Evolutionary conservation across 345 rosid species (phyloP), one percentile per base, ranked within the genome.

Genomic region (Pugionium dolabratum): DNA sequence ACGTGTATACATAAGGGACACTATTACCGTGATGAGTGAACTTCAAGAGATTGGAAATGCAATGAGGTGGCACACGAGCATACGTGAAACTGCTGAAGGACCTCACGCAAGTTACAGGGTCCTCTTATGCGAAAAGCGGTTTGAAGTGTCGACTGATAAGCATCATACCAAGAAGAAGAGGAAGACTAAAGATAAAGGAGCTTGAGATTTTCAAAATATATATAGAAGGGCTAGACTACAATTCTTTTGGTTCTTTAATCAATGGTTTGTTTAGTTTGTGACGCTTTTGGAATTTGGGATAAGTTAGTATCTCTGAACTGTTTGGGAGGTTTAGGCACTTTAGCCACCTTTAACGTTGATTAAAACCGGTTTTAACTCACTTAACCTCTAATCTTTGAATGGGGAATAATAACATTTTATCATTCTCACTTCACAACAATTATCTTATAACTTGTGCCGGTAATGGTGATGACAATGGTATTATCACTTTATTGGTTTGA

Each of bases 91-190:
- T 34, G 73, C 92, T 11, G 99, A 94, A 81, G 99, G 99, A 41
- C 96, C 96, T 72, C 91, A 88, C 78, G 93, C 99, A 49, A 91
- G 96, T 79, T 87, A 87, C 67, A 83, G 90, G 79, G 77, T 91
- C 69, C 75, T 94, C 78, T 75, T 82, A 9, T 84, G 90, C 44
- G 95, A 94, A 31, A 94, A 94, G 78, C 83, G 52, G 42, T 81
- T 88, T 28, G 54, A 72, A 56, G 36, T 63, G 11, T 49, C 25
- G 1, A 10, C 7, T 25, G 64, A 57, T 43, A 56, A 56, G 53
- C 48, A 33, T 57, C 66, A 1, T 27, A 41, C 59, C 11, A 64
- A 49, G 45, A 72, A 72, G 70, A 72, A 9, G 53, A 56, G 59
- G 65, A 71, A 47, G 65, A 10, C 1, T 57, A 72, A 29, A 64